These are phyloP conservation scores for Coccomyxa sp. DNA, from an alignment of 139 green algal species.

Conservation along the genomic window DNA sequence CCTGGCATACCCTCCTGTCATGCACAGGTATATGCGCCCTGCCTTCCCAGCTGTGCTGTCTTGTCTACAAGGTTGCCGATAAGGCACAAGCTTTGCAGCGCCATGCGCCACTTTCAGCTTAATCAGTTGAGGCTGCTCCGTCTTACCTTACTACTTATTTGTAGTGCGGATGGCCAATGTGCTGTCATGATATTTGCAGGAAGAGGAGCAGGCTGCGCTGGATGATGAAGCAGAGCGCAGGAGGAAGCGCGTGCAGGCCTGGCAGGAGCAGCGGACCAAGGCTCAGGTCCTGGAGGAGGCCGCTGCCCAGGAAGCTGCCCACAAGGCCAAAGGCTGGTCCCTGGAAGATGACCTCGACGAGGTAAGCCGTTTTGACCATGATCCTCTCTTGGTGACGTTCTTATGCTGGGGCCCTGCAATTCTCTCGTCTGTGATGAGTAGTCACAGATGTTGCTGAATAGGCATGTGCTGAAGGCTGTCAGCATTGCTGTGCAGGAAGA, in stretches of 20 bases:
- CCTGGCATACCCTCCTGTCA: background rate
- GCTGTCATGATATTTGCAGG: slow-evolving; percentile 4
- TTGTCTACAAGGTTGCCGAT: background rate
- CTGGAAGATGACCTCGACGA: slow-evolving; percentile 54
- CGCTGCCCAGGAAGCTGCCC: background rate
- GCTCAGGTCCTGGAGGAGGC: background rate
- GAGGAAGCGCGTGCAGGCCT: slow-evolving; percentile 64
- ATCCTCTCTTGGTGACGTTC: background rate
- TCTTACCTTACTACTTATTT: background rate
- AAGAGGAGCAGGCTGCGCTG: slow-evolving; percentile 40
- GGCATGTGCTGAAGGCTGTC: background rate
- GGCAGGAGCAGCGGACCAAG: slow-evolving; percentile 31
- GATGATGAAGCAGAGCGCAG: slow-evolving; percentile 65
- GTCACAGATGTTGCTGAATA: background rate
- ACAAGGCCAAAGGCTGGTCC: slow-evolving; percentile 42
- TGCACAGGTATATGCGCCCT: background rate
- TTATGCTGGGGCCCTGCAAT: background rate
- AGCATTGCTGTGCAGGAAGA: background rate
- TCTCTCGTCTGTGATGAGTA: background rate
- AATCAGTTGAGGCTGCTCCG: background rate
- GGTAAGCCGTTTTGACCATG: background rate
- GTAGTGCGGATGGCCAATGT: slow-evolving; percentile 14
- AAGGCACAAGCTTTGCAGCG: background rate
- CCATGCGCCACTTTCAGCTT: background rate
- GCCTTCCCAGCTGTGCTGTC: background rate